phyloP scores from a whole-genome alignment of 2,329 filamentous ascomycete species.

The Penicillium fuscoglaucum region DNA sequence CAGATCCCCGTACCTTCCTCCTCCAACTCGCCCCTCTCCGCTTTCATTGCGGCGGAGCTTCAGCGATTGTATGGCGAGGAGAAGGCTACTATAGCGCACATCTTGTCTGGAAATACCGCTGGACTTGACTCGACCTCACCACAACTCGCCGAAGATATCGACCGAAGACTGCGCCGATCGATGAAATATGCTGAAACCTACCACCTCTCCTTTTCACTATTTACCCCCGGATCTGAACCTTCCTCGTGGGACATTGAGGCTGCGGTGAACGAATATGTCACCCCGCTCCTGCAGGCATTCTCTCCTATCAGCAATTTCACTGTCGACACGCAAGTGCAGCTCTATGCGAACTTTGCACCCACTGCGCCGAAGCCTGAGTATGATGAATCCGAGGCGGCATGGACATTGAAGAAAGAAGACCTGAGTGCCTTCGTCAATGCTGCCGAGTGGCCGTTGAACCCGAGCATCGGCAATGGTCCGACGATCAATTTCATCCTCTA shows the following conservation, averaged over 20 bases:
- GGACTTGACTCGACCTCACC: slow-evolving; percentile 44
- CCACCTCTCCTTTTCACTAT: slow-evolving; percentile 92
- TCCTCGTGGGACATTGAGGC: slow-evolving; percentile 89
- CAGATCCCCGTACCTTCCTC: slow-evolving; percentile 66
- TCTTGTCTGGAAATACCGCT: slow-evolving; percentile 59
- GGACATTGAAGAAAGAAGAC: slow-evolving; percentile 77
- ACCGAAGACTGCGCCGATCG: slow-evolving; percentile 72
- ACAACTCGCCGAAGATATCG: slow-evolving; percentile 58
- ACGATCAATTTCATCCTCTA: slow-evolving; percentile 97
- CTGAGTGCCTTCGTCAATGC: slow-evolving; percentile 95
- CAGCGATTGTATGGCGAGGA: slow-evolving; percentile 82
- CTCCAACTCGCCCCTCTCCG: slow-evolving; percentile 70
- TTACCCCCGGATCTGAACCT: slow-evolving; percentile 74
- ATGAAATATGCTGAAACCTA: slow-evolving; percentile 93
- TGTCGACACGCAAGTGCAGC: slow-evolving; percentile 91
- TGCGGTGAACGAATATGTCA: slow-evolving; percentile 77
- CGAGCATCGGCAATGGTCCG: slow-evolving; percentile 87
- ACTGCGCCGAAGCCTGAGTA: slow-evolving; percentile 60
- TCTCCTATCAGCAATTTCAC: slow-evolving; percentile 90
- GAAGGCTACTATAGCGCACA: slow-evolving; percentile 77
- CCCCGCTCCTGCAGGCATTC: slow-evolving; percentile 76
- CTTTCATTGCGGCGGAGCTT: slow-evolving; percentile 75
- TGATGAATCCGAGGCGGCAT: slow-evolving; percentile 57
- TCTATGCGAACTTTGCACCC: slow-evolving; percentile 73
- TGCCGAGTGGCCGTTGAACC: slow-evolving; percentile 93